Evolutionary conservation across 345 rosid genomes (phyloP), one percentile per base, ranked within the genome.

Genomic region (Eutrema japonicum): DNA sequence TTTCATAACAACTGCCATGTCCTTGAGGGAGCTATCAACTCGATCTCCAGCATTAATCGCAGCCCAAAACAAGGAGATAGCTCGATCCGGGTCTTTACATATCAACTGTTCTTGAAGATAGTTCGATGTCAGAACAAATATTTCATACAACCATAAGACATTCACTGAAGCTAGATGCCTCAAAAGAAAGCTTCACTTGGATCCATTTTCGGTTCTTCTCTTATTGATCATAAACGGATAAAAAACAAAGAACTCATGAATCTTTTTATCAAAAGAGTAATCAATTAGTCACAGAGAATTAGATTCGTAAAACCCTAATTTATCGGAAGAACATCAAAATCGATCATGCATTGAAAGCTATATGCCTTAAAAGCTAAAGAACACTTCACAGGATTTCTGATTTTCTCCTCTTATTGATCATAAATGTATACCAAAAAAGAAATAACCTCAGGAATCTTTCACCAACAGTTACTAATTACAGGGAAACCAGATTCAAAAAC

Each of bases 1-100:
- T 79, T 89, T 85, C 91, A 91, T 83, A 77, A 86, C 88, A 5
- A 84, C 80, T 0, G 87, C 97, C 98, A 93, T 85, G 70, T 89
- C 96, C 18, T 87, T 89, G 6, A 89, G 66, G 7, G 92, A 88
- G 64, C 89, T 87, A 40, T 87, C 96, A 0, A 87, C 90, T 74
- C 83, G 80, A 71, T 87, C 96, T 55, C 92, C 90, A 7, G 84
- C 88, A 13, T 89, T 89, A 58, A 93, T 89, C 14, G 96, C 97
- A 75, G 84, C 83, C 97, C 98, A 89, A 55, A 89, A 93, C 70
- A 80, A 77, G 3, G 85, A 82, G 55, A 91, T 84, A 0, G 94
- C 92, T 32, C 80, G 79, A 73, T 87, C 87, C 29, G 87, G 90
- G 3, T 90, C 92, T 74, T 86, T 87, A 13, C 82, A 38, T 7